Conservation (phyloP, 495 filamentous ascomycete genomes). For the Podospora pseudocomata region DNA sequence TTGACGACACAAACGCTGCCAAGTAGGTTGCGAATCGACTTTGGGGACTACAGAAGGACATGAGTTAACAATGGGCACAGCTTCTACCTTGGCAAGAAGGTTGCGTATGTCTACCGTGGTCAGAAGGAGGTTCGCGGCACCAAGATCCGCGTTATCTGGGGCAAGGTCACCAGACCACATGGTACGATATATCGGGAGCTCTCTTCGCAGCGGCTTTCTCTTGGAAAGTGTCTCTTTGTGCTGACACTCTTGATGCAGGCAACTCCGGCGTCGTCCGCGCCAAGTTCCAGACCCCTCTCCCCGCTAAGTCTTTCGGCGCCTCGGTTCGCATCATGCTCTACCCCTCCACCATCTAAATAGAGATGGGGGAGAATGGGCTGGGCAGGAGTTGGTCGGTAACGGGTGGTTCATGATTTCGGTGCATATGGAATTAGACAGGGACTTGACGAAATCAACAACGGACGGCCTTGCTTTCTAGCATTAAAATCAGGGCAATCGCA, state of each 20-base stretch:
- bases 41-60: constrained; percentile 4
- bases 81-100: constrained; percentile 93
- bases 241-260: constrained; percentile 47
- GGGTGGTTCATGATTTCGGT: constrained; percentile 54
- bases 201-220: not conserved
- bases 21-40: constrained; percentile 53
- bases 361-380: constrained; percentile 27
- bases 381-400: constrained; percentile 53
- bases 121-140: constrained; percentile 88
- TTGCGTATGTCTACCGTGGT: constrained; percentile 95
- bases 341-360: constrained; percentile 67
- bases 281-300: constrained; percentile 92
- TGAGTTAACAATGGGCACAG: constrained; percentile 40
- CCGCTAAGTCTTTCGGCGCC: constrained; percentile 92
- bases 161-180: constrained; percentile 92
- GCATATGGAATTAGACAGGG: constrained; percentile 52
- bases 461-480: constrained; percentile 42
- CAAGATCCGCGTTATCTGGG: constrained; percentile 99
- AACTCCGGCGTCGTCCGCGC: constrained; percentile 96
- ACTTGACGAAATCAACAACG: constrained; percentile 34
- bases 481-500: constrained; percentile 43
- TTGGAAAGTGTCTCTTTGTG: constrained; percentile 1
- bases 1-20: constrained; percentile 80
- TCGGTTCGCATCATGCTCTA: constrained; percentile 98
- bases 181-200: constrained; percentile 52